Evolutionary conservation across 176 grass and related monocot genomes (phyloP).

Genomic region (Pharus latifolius): DNA sequence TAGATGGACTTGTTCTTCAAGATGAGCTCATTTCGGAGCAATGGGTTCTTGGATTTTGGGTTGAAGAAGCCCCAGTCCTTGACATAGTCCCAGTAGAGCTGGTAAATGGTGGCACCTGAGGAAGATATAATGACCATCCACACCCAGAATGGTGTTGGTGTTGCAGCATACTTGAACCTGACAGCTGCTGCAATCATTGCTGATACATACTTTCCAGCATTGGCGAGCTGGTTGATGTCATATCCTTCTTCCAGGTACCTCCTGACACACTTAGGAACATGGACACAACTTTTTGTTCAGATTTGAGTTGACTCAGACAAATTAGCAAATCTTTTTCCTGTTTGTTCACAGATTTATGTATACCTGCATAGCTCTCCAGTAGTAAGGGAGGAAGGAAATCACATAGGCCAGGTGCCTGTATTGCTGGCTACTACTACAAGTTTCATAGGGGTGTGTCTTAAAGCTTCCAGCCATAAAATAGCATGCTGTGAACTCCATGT

Average conservation of each 20-base stretch:
- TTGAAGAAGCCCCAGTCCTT: slow-evolving; percentile 82
- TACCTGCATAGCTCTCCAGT: slow-evolving; percentile 99
- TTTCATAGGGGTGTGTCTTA: slow-evolving; percentile 39
- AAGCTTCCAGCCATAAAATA: slow-evolving; percentile 84
- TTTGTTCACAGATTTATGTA: neutral
- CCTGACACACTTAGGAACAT: slow-evolving; percentile 54
- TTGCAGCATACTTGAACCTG: slow-evolving; percentile 56
- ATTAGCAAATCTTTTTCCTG: neutral
- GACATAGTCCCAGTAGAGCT: slow-evolving; percentile 97
- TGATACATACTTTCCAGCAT: slow-evolving; percentile 79
- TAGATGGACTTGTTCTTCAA: slow-evolving; percentile 76
- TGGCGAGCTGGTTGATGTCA: slow-evolving; percentile 72
- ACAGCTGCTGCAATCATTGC: slow-evolving; percentile 81
- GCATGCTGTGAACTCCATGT: slow-evolving; percentile 77
- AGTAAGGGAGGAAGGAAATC: slow-evolving; percentile 93
- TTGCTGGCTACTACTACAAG: slow-evolving; percentile 44
- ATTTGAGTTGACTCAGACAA: neutral
- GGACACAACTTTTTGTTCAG: neutral
- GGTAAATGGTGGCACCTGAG: slow-evolving; percentile 61
- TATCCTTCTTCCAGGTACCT: slow-evolving; percentile 87
- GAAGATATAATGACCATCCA: slow-evolving; percentile 56
- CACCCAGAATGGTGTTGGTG: slow-evolving; percentile 50
- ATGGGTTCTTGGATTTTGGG: slow-evolving; percentile 42
- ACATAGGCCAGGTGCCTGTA: slow-evolving; percentile 72
- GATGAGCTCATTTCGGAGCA: slow-evolving; percentile 69